Conservation (phyloP, 2,329 filamentous ascomycete genomes). For the Tolypocladium endophyticum region DNA sequence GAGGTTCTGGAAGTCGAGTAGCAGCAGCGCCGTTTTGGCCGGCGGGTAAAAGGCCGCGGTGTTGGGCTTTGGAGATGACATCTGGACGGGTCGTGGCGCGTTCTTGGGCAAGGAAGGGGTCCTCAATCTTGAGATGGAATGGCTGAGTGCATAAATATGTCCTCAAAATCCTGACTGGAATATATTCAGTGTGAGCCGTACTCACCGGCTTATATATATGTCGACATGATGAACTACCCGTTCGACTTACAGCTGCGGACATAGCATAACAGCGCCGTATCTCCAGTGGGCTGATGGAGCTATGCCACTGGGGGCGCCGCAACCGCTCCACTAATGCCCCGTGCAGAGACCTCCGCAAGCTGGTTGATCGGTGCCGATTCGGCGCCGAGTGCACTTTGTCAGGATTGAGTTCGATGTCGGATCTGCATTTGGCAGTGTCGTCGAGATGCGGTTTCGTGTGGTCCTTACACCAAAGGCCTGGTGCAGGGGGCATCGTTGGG, state of each 20-base stretch:
- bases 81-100: background rate
- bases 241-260: background rate
- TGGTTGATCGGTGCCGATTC: background rate
- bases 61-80: background rate
- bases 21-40: constrained; percentile 4
- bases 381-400: background rate
- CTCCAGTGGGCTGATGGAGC: background rate
- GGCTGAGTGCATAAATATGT: too few species aligned
- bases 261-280: background rate
- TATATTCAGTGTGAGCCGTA: too few species aligned
- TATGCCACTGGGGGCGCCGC: too few species aligned
- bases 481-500: background rate
- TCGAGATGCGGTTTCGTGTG: background rate
- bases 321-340: too few species aligned
- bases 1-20: constrained; percentile 7
- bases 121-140: background rate
- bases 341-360: background rate
- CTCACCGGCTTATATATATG: background rate
- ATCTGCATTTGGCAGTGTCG: background rate
- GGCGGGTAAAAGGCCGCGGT: constrained; percentile 2
- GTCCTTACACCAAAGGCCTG: background rate
- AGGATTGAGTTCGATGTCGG: background rate
- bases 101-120: background rate
- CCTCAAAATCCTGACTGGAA: background rate
- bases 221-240: background rate